Evolutionary conservation across 2,329 filamentous ascomycete genomes (phyloP), one percentile per base, ranked within the genome.

Genomic region (Fusarium annulatum): DNA sequence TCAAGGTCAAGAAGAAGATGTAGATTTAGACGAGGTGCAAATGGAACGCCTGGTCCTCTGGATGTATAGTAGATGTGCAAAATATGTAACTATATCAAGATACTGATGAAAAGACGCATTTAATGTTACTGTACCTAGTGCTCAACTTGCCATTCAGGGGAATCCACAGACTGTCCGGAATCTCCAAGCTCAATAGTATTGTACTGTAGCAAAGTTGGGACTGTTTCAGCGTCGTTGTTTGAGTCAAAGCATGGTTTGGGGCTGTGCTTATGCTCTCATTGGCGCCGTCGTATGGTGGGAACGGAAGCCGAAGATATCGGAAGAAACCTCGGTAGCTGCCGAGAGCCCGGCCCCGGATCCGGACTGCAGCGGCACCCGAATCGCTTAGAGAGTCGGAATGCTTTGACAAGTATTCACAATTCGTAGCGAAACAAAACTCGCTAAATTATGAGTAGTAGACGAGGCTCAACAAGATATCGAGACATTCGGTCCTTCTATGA

Each of bases 1-100:
- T 81, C 15, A 81, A 76, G 53, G 67, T 76, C 39, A 83, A 80
- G 78, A 83, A 80, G 79, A 84, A 78, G 76, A 80, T 78, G 76
- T 81, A 78, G 67, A 71, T 51, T 55, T 68, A 63, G 51, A 55
- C 55, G 28, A 55, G 71, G 46, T 48, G 41, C 34, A 33, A 38
- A 64, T 46, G 46, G 56, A 61, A 39, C 53, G 39, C 30, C 45
- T 53, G 49, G 51, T 55, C 63, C 60, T 34, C 38, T 51, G 51
- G 69, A 63, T 79, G 77, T 79, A 79, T 69, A 78, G 67, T 79
- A 79, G 67, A 74, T 78, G 76, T 78, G 74, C 72, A 64, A 76
- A 76, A 76, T 72, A 71, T 78, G 77, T 78, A 78, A 78, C 72
- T 78, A 77, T 78, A 78, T 75, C 69, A 76, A 77, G 73, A 74